Percentiles rank a stretch among this genome's conserved stretches.
Evolutionary conservation across 305 asterid genomes (phyloP).

Genomic region (Rubia tinctorum): DNA sequence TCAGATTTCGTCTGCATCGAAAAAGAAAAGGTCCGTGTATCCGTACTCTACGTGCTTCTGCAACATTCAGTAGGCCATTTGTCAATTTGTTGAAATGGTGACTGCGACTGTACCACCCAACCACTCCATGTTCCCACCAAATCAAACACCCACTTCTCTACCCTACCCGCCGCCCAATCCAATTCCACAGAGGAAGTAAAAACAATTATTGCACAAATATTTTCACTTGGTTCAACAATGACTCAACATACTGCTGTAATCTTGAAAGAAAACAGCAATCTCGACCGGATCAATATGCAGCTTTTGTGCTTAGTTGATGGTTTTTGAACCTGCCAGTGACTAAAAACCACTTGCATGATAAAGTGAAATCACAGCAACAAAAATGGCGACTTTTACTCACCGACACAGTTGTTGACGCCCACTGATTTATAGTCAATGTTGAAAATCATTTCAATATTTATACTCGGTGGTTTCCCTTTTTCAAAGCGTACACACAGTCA

Average conservation of each 20-base stretch:
- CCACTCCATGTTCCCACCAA: too few species aligned
- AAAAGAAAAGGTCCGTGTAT: too few species aligned
- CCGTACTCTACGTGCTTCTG: too few species aligned
- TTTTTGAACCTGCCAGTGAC: not conserved
- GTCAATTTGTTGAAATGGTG: too few species aligned
- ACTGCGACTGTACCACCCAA: too few species aligned
- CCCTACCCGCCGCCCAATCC: too few species aligned
- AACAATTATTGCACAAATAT: not conserved
- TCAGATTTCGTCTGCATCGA: too few species aligned
- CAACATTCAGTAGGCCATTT: too few species aligned
- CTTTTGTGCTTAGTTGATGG: not conserved
- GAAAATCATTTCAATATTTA: not conserved
- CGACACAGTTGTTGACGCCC: slow-evolving; percentile 3
- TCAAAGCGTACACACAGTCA: not conserved
- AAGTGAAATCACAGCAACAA: not conserved
- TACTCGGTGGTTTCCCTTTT: not conserved
- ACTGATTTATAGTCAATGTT: not conserved
- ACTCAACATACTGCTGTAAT: too few species aligned
- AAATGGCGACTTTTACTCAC: not conserved
- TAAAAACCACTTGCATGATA: not conserved
- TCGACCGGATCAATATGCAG: not conserved
- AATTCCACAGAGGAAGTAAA: too few species aligned
- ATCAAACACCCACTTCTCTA: too few species aligned
- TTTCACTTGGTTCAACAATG: not conserved
- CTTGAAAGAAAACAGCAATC: not conserved